Base-by-base conservation (phyloP, 164 flowering plant genomes). In the Stephania yunnanensis region DNA sequence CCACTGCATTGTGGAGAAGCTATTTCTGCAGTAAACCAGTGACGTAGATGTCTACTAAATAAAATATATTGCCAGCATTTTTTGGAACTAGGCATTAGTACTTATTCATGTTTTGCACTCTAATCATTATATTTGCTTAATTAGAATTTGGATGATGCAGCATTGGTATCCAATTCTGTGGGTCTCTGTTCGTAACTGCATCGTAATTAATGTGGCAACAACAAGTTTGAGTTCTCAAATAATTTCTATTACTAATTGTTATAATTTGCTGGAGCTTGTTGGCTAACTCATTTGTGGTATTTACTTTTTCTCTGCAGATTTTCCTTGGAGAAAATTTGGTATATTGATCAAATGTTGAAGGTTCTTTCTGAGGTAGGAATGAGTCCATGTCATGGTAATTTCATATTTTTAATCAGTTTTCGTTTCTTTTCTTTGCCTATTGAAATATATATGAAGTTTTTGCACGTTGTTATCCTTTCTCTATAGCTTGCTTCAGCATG, bases 311-410 rank as follows among this genome's bases (percentile, higher is more conserved):
- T 77, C 46, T 44, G 29, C 82, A 96, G 99, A 93, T 91, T 90
- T 86, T 90, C 97, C 52, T 87, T 91, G 2, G 95, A 94, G 78
- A 96, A 96, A 81, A 84, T 86, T 45, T 95, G 99, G 99, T 95
- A 92, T 84, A 91, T 93, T 80, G 96, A 95, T 84, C 97, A 95
- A 86, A 91, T 95, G 96, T 91, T 95, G 72, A 91, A 91, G 89
- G 97, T 95, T 84, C 92, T 95, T 52, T 87, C 90, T 78, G 95
- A 91, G 98, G 98, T 95, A 90, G 64, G 77, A 63, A 53, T 42
- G 52, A 20, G 19, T 2, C 30, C 25, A 65, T 67, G 71, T 45
- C 25, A 72, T 72, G 29, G 50, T 6, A 8, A 17, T 36, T 25
- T 50, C 15, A 30, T 2, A 36, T 36, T 36, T 36, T 4, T 2